Evolutionary conservation across 805 yeast genomes (phyloP).

Genomic region (Candida railenensis): DNA sequence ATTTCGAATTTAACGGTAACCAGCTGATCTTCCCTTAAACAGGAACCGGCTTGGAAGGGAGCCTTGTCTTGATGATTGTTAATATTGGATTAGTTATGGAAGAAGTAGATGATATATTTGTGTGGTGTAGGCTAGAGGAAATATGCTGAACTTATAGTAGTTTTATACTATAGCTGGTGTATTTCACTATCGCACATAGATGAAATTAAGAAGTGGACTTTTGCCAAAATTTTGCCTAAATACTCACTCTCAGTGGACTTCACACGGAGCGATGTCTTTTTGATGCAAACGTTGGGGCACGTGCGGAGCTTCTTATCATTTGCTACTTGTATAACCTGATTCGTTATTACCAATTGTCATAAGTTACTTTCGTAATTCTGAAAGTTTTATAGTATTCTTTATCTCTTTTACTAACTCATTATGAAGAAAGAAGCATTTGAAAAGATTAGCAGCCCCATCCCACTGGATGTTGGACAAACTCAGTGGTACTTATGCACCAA

Average conservation of each 20-base stretch:
- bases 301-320: too few species aligned
- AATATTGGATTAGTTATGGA: slow-evolving; percentile 8
- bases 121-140: too few species aligned
- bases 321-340: neutral
- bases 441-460: slow-evolving; percentile 99
- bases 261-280: too few species aligned
- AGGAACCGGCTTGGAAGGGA: slow-evolving; percentile 37
- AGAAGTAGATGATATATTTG: too few species aligned
- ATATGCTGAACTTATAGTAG: too few species aligned
- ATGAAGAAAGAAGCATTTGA: slow-evolving; percentile 92
- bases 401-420: slow-evolving; percentile 23
- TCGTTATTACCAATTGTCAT: neutral
- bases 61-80: slow-evolving; percentile 48
- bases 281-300: too few species aligned
- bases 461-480: slow-evolving; percentile 99
- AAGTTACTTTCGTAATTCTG: neutral
- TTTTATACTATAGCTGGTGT: too few species aligned
- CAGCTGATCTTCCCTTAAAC: slow-evolving; percentile 3
- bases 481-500: slow-evolving; percentile 99
- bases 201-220: too few species aligned
- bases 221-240: neutral
- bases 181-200: too few species aligned
- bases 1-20: slow-evolving; percentile 6
- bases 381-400: neutral
- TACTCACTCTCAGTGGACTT: too few species aligned